Evolutionary conservation across 768 basidiomycete genomes (phyloP), one percentile per base, ranked within the genome.

Genomic region (Boletus subcaerulescens): DNA sequence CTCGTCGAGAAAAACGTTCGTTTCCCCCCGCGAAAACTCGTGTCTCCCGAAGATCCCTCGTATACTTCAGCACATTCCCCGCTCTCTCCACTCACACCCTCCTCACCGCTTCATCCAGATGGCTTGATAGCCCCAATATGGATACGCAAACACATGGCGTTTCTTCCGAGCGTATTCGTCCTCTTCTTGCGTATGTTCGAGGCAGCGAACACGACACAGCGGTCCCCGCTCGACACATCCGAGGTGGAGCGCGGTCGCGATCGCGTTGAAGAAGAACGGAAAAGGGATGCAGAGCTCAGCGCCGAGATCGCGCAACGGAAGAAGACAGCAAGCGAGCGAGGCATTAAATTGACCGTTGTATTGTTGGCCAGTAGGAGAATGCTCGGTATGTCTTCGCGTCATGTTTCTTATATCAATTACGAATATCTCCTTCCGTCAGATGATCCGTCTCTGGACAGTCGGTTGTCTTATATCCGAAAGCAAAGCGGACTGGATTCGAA

Each of bases 51-150:
- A 26, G 83, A 87, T 60, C 77, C 82, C 3, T 72, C 80, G 43
- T 82, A 81, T 58, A 64, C 80, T 0, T 68, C 78, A 8, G 75
- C 84, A 1, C 94, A 93, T 71, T 98, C 96, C 0, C 94, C 94
- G 0, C 78, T 98, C n/a, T 98, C 94, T 0, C 97, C 97, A 0
- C 74, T 98, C 39, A 91, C 91, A 0, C 87, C 88, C 0, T 79
- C 88, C 1, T 97, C 94, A 0, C 96, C 97, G 0, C 76, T 97
- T 10, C 83, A 93, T 70, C 97, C 97, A 0, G 97, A 99, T 66
- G 97, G 97, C 0, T 74, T 99, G 50, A 93, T 99, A 50, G 93
- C 97, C 3, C 97, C 97, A 1, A 93, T 98, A 67, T 99, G 97
- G 97, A 85, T 98, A 33, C 81, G 94, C 42, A 99, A 98, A 71